phyloP scores from a whole-genome alignment of 2,329 filamentous ascomycete genomes.

The Claviceps sp. region DNA sequence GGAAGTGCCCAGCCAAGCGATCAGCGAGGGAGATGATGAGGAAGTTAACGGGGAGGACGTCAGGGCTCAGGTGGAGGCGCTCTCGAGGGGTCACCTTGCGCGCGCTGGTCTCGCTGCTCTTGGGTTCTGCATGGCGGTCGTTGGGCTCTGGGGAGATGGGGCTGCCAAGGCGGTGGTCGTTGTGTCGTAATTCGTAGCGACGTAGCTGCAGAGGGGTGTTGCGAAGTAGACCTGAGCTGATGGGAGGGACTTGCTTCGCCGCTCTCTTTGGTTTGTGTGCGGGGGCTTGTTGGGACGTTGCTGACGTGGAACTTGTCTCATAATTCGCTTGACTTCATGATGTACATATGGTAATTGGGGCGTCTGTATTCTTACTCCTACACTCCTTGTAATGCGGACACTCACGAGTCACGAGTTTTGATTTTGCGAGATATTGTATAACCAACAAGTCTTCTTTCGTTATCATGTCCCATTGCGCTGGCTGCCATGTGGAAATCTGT shows the following conservation, averaged over 20 bases:
- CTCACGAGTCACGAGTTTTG: too few species aligned
- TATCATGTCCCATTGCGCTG: too few species aligned
- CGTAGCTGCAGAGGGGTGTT: neutral
- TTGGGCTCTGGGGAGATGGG: slow-evolving; percentile 55
- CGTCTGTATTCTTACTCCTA: too few species aligned
- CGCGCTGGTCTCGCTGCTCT: slow-evolving; percentile 40
- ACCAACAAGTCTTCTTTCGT: too few species aligned
- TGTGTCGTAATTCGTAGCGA: slow-evolving; percentile 14
- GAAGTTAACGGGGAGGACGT: slow-evolving; percentile 51
- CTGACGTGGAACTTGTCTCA: too few species aligned
- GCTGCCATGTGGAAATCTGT: neutral
- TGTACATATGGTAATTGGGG: too few species aligned
- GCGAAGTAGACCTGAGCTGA: neutral
- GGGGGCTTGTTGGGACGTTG: too few species aligned
- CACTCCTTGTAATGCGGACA: too few species aligned
- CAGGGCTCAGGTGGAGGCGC: slow-evolving; percentile 39
- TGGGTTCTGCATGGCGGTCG: slow-evolving; percentile 46
- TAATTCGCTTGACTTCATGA: too few species aligned
- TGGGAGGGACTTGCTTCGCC: too few species aligned
- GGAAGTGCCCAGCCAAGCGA: slow-evolving; percentile 34
- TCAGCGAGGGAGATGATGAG: slow-evolving; percentile 37
- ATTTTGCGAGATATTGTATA: too few species aligned
- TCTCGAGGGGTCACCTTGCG: slow-evolving; percentile 39
- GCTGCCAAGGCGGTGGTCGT: slow-evolving; percentile 22
- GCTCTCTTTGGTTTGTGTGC: too few species aligned